These are phyloP conservation scores for Lentinula aciculospora DNA, from an alignment of 768 basidiomycete genomes.

Conservation along the genomic window DNA sequence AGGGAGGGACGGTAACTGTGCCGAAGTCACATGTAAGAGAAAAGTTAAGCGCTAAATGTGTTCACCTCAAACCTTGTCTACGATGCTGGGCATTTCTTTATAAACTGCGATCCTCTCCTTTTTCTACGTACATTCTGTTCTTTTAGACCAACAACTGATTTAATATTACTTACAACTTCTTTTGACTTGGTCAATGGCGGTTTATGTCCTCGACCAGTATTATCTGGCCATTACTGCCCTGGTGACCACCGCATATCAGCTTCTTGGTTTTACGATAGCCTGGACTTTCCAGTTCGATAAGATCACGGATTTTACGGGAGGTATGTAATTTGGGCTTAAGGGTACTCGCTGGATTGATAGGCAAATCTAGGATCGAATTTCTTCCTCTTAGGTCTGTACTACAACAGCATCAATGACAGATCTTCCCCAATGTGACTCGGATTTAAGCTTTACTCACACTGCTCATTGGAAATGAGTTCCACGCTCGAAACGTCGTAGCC, in stretches of 20 bases:
- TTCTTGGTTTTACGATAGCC: conserved; percentile 57
- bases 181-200: conserved; percentile 7
- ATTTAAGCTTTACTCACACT: conserved; percentile 52
- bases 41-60: neutral
- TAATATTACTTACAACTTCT: neutral
- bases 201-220: conserved; percentile 29
- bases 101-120: neutral
- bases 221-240: conserved; percentile 31
- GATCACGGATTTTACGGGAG: conserved; percentile 65
- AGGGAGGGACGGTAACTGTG: too few relatives aligned
- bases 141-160: neutral
- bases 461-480: conserved; percentile 54
- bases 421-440: neutral
- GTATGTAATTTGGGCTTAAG: conserved; percentile 20
- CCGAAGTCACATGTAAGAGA: too few relatives aligned
- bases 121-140: neutral
- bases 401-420: too few relatives aligned
- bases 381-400: conserved; percentile 46
- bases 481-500: conserved; percentile 52
- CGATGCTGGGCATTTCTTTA: neutral
- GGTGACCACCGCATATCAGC: conserved; percentile 44
- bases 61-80: neutral
- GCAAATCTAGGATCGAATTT: conserved; percentile 53
- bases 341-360: neutral
- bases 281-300: conserved; percentile 72